Evolutionary conservation across 1,139 yeast species (phyloP), one percentile per base, ranked within the genome.

Genomic region (Yamadazyma songkhlaensis): DNA sequence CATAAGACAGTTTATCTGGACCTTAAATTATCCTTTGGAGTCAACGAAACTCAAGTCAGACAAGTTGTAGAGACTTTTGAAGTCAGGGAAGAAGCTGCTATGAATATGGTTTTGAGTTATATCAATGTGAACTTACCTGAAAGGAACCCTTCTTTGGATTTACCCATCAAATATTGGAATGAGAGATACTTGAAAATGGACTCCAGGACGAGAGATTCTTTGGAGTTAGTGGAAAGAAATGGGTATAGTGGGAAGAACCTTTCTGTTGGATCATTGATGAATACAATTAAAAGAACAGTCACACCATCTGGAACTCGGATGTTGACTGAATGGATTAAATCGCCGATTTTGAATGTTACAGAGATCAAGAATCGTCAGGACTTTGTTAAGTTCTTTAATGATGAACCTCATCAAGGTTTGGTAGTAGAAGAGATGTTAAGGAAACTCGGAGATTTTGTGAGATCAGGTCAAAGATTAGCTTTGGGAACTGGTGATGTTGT

Each of bases 241-340:
- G 44, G 50, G 25, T 63, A 79, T 6, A 66, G 79, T 40, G 83
- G 74, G 3, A 54, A 79, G n/a, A 74, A 74, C 12, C 70, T 81
- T 10, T 65, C 64, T 4, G 72, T 73, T 9, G 96, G 96, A 0
- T 81, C 96, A 0, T 60, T 92, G 12, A 62, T 86, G 9, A 75
- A 79, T 12, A 73, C 87, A 0, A 73, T 92, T 7, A 76, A 78
- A 41, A 64, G 84, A 39, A 92, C 97, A 0, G 76, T 76, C 2
- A 88, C 98, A 0, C 73, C 82, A 1, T 79, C 95, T 0, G 98
- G 98, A 0, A 66, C 95, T 0, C 66, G 98, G 34, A 54, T 85
- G 15, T 62, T 92, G 13, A 74, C 82, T 3, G 81, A 82, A 38
- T 89, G 97, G 97, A 61, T 92, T 3, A 72, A 86, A 14, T 81